These are phyloP conservation scores for Eucalyptus erythrocorys DNA, from an alignment of 345 rosid genomes.

Conservation along the genomic window DNA sequence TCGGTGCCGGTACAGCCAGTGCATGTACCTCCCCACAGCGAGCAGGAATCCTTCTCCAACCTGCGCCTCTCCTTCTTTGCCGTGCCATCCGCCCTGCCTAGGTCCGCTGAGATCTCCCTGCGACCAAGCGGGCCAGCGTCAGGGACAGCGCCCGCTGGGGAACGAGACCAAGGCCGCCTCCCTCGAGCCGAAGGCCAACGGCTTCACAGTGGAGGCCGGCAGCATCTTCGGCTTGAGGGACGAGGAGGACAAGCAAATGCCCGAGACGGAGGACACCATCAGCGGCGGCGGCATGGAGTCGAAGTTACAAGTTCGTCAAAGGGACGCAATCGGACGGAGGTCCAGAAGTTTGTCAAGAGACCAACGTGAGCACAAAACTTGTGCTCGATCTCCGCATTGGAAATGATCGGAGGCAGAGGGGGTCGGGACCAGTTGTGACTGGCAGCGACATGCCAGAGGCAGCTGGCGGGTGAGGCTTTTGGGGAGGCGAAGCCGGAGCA, in stretches of 20 bases:
- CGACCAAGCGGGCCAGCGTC: conserved; percentile 20
- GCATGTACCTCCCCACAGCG: conserved; percentile 80
- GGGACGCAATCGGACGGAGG: no score
- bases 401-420: no score
- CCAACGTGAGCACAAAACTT: no score
- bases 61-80: conserved; percentile 19
- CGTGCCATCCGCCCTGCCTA: conserved; percentile 11
- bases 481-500: no score
- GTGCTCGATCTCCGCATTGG: no score
- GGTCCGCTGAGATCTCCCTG: conserved; percentile 43
- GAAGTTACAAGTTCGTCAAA: no score
- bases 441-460: no score
- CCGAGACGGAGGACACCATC: conserved; percentile 57
- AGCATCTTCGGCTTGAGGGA: conserved; percentile 16
- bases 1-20: conserved; percentile 88
- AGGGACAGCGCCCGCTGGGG: conserved; percentile 2
- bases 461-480: no score
- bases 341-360: no score
- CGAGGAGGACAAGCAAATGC: conserved; percentile 23
- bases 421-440: no score
- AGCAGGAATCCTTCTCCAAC: conserved; percentile 50
- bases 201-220: not conserved
- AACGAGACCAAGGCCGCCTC: conserved; percentile 13
- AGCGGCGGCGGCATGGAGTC: not conserved
- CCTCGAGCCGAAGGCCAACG: not conserved